Base-by-base conservation (phyloP, 305 asterid species). In the Fraxinus ornus region DNA sequence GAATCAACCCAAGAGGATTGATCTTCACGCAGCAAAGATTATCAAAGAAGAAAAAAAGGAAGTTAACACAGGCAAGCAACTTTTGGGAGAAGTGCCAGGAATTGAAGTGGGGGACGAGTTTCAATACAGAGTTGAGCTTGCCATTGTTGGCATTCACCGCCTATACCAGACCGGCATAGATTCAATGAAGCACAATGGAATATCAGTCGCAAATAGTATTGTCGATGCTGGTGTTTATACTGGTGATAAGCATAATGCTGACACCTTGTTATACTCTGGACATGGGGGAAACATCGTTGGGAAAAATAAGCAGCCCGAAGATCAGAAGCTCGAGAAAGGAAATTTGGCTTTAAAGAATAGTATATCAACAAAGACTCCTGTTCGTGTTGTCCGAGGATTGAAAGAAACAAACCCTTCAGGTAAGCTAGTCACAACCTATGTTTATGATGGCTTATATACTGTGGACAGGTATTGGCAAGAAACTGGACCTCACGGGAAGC, bases 81-180 rank as follows among this genome's bases (percentile, higher is more conserved):
- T 79, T 49, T 7, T 92, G 44, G 99, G 99, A 49, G 74, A 83
- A 72, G 91, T 93, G 70, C 97, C 97, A 21, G 99, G 99, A 81
- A 97, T 94, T 80, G 97, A 93, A 87, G 97, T 94, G 44, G 99
- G 99, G 0, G 99, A 93, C 52, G 97, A 92, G 88, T 96, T 94
- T 85, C 98, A 91, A 84, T 96, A 90, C 89, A 88, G 98, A 79
- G 98, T 89, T 57, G 98, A 96, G 88, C 95, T 94, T 84, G 96
- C 98, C 30, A 82, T 93, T 81, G 93, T 94, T 66, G 99, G 98
- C 19, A 78, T 96, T 84, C 99, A 96, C 89, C 95, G 95, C 80
- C 89, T 86, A 5, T 92, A 85, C 87, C 98, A 94, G 82, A 92
- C 90, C 49, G 99, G 99, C 78, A 96, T 96, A 83, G 98, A 96